Evolutionary conservation across 441 rosid genomes (phyloP), one percentile per base, ranked within the genome.

Genomic region (Oxalis stricta): DNA sequence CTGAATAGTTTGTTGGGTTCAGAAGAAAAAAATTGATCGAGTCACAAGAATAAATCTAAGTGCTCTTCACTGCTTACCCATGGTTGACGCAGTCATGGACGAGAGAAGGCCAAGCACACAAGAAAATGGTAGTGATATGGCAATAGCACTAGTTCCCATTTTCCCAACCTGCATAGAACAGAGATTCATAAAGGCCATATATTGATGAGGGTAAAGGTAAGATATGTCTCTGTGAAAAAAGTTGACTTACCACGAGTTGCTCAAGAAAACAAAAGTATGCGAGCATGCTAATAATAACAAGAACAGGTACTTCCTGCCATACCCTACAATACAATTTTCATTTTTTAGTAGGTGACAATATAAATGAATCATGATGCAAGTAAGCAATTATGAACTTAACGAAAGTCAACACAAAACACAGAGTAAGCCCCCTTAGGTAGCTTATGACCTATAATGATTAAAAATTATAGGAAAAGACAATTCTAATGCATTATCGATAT

Each of bases 261-360:
- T 89, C 98, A 0, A 89, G 92, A 66, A 80, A 85, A 58, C 96
- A 89, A 59, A 89, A 89, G 70, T 89, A 89, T 7, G 89, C 78
- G n/a, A 85, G 94, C 94, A 85, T 80, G 78, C 96, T 89, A 48
- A 89, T 66, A 19, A 85, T 75, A 52, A 89, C 88, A 13, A 89
- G 83, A 45, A 85, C 68, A 0, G 98, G 98, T 1, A 78, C 83
- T 61, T 89, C 94, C 66, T 78, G 96, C 98, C 98, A 83, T 33
- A 81, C 66, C 77, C 99, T 91, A 66, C 43, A 11, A 41, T 58
- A 20, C n/a, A n/a, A n/a, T n/a, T n/a, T n/a, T n/a, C n/a, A n/a
- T n/a, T n/a, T n/a, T n/a, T n/a, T n/a, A n/a, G n/a, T n/a, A n/a
- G n/a, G n/a, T n/a, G n/a, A n/a, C n/a, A n/a, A n/a, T n/a, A n/a